phyloP scores from a whole-genome alignment of 2,329 filamentous ascomycete species.

The Rachicladosporium sp. region DNA sequence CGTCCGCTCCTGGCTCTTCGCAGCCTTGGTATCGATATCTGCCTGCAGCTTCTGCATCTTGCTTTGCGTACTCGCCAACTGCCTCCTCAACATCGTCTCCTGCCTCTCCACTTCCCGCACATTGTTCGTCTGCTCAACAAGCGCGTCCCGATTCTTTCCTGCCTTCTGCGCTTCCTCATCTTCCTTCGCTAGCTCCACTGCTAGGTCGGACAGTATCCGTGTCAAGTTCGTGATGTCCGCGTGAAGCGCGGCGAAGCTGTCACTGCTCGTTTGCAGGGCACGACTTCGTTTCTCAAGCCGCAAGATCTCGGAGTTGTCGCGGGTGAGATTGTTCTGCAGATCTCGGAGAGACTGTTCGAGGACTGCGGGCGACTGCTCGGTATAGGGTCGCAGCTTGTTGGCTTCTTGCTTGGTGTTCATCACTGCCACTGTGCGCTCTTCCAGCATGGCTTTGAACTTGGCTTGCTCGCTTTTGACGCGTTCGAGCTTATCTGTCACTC shows the following conservation, averaged over 20 bases:
- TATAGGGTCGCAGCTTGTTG: slow-evolving; percentile 81
- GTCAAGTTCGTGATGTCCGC: slow-evolving; percentile 80
- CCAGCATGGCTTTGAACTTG: slow-evolving; percentile 57
- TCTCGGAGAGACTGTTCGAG: slow-evolving; percentile 74
- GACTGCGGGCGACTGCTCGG: slow-evolving; percentile 72
- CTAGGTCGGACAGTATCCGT: slow-evolving; percentile 78
- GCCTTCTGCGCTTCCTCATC: slow-evolving; percentile 80
- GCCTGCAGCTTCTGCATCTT: slow-evolving; percentile 73
- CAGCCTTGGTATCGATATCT: slow-evolving; percentile 68
- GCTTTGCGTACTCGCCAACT: slow-evolving; percentile 75
- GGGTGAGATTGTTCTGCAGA: slow-evolving; percentile 62
- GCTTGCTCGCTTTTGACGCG: slow-evolving; percentile 70
- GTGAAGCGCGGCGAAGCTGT: slow-evolving; percentile 75
- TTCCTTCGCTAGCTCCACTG: slow-evolving; percentile 73
- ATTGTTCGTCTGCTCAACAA: slow-evolving; percentile 78
- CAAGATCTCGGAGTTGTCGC: slow-evolving; percentile 77
- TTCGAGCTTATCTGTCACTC: slow-evolving; percentile 70
- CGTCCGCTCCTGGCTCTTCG: slow-evolving; percentile 75
- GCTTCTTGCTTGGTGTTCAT: slow-evolving; percentile 71
- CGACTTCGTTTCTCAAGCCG: slow-evolving; percentile 74
- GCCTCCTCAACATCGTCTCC: slow-evolving; percentile 70
- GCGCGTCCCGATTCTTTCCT: slow-evolving; percentile 68
- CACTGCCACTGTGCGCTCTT: slow-evolving; percentile 58
- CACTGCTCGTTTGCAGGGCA: slow-evolving; percentile 79
- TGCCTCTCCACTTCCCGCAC: slow-evolving; percentile 84